Evolutionary conservation across 176 grass and related monocot species (phyloP).

Genomic region (Thinopyrum elongatum): DNA sequence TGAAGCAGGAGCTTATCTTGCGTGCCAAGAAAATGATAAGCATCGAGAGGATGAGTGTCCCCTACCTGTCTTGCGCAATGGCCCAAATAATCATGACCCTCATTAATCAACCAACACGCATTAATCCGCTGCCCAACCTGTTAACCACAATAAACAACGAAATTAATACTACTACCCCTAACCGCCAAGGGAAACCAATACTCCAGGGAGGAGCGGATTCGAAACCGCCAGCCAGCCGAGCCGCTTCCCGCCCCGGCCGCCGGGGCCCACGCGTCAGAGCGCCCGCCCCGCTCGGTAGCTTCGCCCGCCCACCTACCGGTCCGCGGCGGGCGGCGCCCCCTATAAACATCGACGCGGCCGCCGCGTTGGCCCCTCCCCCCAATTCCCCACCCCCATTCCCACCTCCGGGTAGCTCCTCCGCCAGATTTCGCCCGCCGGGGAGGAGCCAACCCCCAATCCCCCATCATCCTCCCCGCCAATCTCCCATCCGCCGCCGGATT

Average conservation of each 20-base stretch:
- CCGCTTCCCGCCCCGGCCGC: not conserved
- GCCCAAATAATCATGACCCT: not conserved
- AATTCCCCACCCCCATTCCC: not conserved
- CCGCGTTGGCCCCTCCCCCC: not conserved
- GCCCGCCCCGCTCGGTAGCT: not conserved
- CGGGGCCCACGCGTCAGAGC: not conserved
- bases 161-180: no score
- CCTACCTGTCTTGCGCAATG: not conserved
- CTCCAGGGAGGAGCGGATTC: no score
- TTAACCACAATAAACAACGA: not conserved
- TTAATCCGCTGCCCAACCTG: not conserved
- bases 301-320: not conserved
- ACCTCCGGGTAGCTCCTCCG: not conserved
- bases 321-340: not conserved
- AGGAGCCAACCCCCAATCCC: not conserved
- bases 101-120: not conserved
- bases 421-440: not conserved
- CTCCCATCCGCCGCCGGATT: not conserved
- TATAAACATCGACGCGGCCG: not conserved
- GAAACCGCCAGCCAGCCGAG: slow-evolving; percentile 5
- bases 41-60: not conserved
- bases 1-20: not conserved
- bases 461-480: not conserved
- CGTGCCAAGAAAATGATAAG: not conserved
- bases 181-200: no score